phyloP scores from a whole-genome alignment of 805 yeast genomes.

The Yarrowia deformans region DNA sequence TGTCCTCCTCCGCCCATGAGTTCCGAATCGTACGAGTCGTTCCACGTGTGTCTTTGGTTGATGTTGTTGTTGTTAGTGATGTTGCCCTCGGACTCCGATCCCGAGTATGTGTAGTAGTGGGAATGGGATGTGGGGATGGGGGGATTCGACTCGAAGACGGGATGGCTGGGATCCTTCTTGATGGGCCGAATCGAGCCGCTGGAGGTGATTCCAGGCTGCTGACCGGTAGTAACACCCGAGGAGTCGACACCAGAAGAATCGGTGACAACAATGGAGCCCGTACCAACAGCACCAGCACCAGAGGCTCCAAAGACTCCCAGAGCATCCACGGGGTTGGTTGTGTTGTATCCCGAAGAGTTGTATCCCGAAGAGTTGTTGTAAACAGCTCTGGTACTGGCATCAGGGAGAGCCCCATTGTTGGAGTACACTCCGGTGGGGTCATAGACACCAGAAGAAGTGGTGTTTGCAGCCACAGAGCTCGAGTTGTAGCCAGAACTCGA shows the following conservation, averaged over 20 bases:
- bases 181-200: conserved; percentile 24
- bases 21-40: conserved; percentile 38
- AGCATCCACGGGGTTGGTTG: conserved; percentile 15
- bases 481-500: conserved; percentile 17
- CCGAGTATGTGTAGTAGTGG: conserved; percentile 21
- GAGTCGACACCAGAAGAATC: conserved; percentile 10
- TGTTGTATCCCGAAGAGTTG: background rate
- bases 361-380: background rate
- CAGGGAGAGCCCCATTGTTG: background rate
- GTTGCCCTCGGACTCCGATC: conserved; percentile 8
- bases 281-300: background rate
- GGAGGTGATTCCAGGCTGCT: conserved; percentile 14
- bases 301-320: conserved; percentile 20
- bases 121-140: conserved; percentile 9
- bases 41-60: conserved; percentile 35
- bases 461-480: conserved; percentile 18
- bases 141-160: conserved; percentile 13
- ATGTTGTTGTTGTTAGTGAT: no score
- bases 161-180: conserved; percentile 31
- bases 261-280: background rate
- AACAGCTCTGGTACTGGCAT: conserved; percentile 5
- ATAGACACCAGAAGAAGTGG: conserved; percentile 6
- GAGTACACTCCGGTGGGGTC: conserved; percentile 19
- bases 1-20: conserved; percentile 10
- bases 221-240: background rate